Conservation (phyloP, 768 basidiomycete genomes). For the Hysterangium stoloniferum region DNA sequence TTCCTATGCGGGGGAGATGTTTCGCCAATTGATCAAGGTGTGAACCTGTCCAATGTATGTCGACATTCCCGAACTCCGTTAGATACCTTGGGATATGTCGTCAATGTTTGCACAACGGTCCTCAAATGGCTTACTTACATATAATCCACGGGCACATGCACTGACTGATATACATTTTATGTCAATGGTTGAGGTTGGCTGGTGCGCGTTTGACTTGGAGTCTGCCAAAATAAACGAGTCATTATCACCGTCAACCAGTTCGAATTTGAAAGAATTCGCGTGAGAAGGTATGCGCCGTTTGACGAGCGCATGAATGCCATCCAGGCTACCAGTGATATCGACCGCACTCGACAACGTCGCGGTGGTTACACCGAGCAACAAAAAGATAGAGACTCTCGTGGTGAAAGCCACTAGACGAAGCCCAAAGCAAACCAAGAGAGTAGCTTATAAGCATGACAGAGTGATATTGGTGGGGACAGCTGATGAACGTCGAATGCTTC, state of each 20-base stretch:
- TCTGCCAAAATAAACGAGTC: constrained; percentile 31
- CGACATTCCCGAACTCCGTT: constrained; percentile 29
- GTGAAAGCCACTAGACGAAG: no score
- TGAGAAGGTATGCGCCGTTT: constrained; percentile 30
- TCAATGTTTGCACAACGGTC: not conserved
- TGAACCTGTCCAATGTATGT: constrained; percentile 39
- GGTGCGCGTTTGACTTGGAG: constrained; percentile 1
- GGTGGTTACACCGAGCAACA: no score
- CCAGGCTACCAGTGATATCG: constrained; percentile 10
- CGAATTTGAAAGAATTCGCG: constrained; percentile 25
- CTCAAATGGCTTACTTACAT: constrained; percentile 20
- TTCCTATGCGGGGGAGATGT: constrained; percentile 24
- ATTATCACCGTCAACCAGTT: constrained; percentile 17
- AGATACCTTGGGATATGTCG: no score
- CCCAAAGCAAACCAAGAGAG: no score
- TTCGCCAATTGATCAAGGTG: constrained; percentile 26
- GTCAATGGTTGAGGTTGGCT: constrained; percentile 22
- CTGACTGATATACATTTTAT: constrained; percentile 30
- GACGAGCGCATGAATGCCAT: constrained; percentile 29
- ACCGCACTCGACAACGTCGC: no score
- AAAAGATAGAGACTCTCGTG: no score
- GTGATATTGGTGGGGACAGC: no score
- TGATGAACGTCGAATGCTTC: no score
- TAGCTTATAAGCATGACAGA: no score
- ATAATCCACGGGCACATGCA: constrained; percentile 30